Evolutionary conservation across 2,329 filamentous ascomycete species (phyloP).

Genomic region (Periconia macrospinosa): DNA sequence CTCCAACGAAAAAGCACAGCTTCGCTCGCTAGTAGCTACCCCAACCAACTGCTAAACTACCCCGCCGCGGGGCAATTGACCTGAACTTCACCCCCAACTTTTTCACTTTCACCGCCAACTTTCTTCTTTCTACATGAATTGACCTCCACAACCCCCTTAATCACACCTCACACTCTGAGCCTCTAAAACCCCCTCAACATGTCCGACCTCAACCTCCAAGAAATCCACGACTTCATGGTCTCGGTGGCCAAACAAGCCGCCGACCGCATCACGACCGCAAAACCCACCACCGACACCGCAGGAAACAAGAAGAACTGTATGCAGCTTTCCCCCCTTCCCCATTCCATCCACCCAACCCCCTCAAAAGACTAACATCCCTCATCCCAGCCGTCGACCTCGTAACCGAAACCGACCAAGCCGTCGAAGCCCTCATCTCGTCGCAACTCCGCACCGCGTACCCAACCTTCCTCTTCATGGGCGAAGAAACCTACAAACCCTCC

Average conservation of each 20-base stretch:
- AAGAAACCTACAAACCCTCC: conserved; percentile 72
- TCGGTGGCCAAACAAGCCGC: conserved; percentile 49
- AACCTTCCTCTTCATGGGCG: conserved; percentile 51
- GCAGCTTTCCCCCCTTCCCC: not conserved
- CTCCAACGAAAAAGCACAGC: not conserved
- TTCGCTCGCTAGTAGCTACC: not conserved
- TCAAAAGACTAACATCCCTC: not conserved
- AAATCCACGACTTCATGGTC: conserved; percentile 54
- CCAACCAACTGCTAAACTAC: not conserved
- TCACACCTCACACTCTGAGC: not conserved
- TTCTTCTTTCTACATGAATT: not conserved
- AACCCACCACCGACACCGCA: conserved; percentile 43
- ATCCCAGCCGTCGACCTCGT: conserved; percentile 60
- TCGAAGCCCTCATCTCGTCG: conserved; percentile 60
- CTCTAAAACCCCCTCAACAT: conserved; percentile 27
- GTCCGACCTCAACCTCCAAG: conserved; percentile 47
- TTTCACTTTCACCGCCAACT: not conserved
- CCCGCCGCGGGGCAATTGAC: not conserved
- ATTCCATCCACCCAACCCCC: not conserved
- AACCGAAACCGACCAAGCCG: conserved; percentile 65
- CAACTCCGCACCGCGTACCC: conserved; percentile 57
- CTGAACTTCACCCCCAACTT: not conserved
- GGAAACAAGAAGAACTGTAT: conserved; percentile 55
- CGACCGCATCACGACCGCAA: conserved; percentile 50
- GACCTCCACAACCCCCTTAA: not conserved